Evolutionary conservation across 768 basidiomycete genomes (phyloP).

Genomic region (Aureoboletus auriporus): DNA sequence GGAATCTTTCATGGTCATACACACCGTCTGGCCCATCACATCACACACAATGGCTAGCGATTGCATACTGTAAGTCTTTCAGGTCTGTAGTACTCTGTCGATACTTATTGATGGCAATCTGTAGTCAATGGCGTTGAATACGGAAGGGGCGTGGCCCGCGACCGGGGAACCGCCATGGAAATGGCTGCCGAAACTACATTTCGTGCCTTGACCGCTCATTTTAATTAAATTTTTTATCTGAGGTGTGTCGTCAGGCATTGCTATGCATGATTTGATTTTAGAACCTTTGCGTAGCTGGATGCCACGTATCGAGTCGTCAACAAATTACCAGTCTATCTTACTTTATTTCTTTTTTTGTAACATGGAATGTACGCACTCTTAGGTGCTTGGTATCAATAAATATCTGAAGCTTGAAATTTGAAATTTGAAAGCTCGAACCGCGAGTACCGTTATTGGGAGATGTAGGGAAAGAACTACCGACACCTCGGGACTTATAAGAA

Average conservation of each 20-base stretch:
- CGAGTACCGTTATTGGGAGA: too few relatives aligned
- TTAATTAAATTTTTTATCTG: slow-evolving; percentile 11
- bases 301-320: too few relatives aligned
- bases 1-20: slow-evolving; percentile 19
- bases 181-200: slow-evolving; percentile 24
- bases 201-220: slow-evolving; percentile 18
- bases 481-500: too few relatives aligned
- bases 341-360: too few relatives aligned
- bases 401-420: too few relatives aligned
- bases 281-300: not conserved
- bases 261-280: not conserved
- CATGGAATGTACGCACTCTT: too few relatives aligned
- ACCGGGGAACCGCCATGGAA: slow-evolving; percentile 30
- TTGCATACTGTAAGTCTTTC: slow-evolving; percentile 23
- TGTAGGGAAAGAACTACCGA: too few relatives aligned
- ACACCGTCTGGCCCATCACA: slow-evolving; percentile 21
- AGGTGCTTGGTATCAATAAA: too few relatives aligned
- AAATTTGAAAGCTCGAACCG: too few relatives aligned
- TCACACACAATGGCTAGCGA: slow-evolving; percentile 20
- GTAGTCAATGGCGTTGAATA: slow-evolving; percentile 26
- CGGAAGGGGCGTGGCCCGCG: slow-evolving; percentile 22
- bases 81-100: not conserved
- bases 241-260: slow-evolving; percentile 1
- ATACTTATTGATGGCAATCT: not conserved
- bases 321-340: too few relatives aligned